Conservation (phyloP, 2,329 filamentous ascomycete genomes). For the Beauveria varroae region DNA sequence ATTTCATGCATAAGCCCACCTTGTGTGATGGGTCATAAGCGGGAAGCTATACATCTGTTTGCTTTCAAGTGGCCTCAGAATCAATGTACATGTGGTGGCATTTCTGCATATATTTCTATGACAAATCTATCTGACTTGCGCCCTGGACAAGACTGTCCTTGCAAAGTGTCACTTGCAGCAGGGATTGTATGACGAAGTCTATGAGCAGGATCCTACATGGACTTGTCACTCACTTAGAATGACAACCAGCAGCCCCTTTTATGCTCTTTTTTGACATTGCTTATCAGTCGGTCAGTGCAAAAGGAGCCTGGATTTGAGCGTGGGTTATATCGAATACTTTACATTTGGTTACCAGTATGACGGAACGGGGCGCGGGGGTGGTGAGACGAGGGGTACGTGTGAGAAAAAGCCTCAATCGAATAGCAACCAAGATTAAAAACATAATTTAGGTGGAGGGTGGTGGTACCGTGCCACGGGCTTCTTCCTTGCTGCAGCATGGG, state of each 20-base stretch:
- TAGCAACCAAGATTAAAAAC: neutral
- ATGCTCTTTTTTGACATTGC: neutral
- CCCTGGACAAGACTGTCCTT: neutral
- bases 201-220: neutral
- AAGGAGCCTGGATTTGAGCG: neutral
- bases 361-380: neutral
- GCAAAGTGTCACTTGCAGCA: neutral
- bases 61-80: neutral
- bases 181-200: no score
- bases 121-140: neutral
- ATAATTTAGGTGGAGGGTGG: neutral
- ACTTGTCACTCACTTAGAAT: neutral
- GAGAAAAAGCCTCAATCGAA: constrained; percentile 1
- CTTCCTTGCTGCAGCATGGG: neutral
- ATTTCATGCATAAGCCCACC: neutral
- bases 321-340: neutral
- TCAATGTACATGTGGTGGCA: neutral
- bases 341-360: constrained; percentile 6
- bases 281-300: neutral
- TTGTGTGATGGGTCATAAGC: neutral
- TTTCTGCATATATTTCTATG: neutral
- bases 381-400: neutral
- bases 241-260: no score
- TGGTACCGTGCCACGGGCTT: neutral
- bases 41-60: neutral